Base-by-base conservation (phyloP, 2,329 filamentous ascomycete genomes). In the Colletotrichum phormii region DNA sequence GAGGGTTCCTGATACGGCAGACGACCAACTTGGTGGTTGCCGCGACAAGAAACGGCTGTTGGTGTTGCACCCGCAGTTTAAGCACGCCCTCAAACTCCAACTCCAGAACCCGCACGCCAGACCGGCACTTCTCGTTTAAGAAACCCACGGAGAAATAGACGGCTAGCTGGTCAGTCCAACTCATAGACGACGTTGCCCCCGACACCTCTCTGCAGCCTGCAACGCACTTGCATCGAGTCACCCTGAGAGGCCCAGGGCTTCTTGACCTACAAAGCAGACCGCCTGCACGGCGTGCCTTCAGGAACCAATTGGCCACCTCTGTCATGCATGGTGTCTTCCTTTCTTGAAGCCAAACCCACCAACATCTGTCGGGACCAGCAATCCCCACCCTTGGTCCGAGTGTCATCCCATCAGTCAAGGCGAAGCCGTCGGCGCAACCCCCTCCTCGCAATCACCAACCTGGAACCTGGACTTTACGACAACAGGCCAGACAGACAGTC, bases 301-400 rank as follows among this genome's bases (percentile, higher is more conserved):
- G 80, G 78, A 80, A 81, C 81, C 81, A 70, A 84, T 84, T 83
- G 80, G 77, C 78, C 81, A 76, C 37, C 77, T 76, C 80, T 82
- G 84, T 82, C 81, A 87, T 88, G 86, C 85, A 87, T 86, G 82
- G 79, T 81, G 81, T 80, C 82, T 83, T 77, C 82, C 83, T 82
- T 81, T 81, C 80, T 82, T 82, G 81, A 81, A 81, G 77, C 82
- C 76, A 82, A 81, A 80, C 78, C 77, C 75, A 76, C 76, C 79
- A 77, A 77, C 76, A 74, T 76, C 76, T 72, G 75, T 77, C 76
- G 78, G 80, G 80, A 77, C 79, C 31, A 65, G 61, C 33, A 58
- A 80, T 79, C 76, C 77, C 75, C 78, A 77, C 79, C 78, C 74
- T 72, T 80, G 76, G 73, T 71, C 78, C 75, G 74, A 65, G 69